Evolutionary conservation across 352 stramenopile species (phyloP).

Genomic region (Phytophthora podocarpi): DNA sequence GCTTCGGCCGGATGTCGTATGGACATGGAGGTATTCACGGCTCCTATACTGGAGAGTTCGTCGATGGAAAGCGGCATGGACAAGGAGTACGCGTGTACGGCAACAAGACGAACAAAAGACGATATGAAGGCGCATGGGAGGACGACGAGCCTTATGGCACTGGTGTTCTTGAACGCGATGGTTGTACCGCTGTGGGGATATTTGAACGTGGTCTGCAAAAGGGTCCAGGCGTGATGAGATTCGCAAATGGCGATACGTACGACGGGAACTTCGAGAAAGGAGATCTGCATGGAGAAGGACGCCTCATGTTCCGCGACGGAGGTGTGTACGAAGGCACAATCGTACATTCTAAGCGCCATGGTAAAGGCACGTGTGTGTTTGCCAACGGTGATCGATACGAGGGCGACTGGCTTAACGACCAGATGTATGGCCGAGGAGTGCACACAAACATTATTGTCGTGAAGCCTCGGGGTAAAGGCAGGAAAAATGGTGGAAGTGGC

Average conservation of each 20-base stretch:
- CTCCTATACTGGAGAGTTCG: constrained; percentile 69
- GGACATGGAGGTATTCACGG: constrained; percentile 49
- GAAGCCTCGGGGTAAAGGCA: constrained; percentile 7
- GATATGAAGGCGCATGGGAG: constrained; percentile 75
- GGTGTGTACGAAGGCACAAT: constrained; percentile 66
- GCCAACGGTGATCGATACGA: constrained; percentile 57
- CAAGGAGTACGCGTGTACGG: constrained; percentile 67
- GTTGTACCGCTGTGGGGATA: constrained; percentile 63
- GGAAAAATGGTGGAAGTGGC: background rate
- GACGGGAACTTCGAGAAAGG: constrained; percentile 62
- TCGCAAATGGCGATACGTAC: constrained; percentile 72
- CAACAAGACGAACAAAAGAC: constrained; percentile 20
- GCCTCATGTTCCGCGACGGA: constrained; percentile 51
- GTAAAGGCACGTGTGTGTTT: constrained; percentile 54
- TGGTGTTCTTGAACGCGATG: constrained; percentile 55
- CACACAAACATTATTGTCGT: constrained; percentile 33
- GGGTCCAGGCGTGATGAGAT: constrained; percentile 61
- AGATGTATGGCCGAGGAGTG: constrained; percentile 61
- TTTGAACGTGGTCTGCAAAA: constrained; percentile 57
- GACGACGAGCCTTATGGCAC: constrained; percentile 63
- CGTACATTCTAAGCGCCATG: constrained; percentile 52
- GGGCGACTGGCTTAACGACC: constrained; percentile 58
- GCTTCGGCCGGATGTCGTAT: constrained; percentile 60
- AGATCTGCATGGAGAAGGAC: constrained; percentile 52
- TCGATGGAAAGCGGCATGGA: constrained; percentile 57